These are phyloP conservation scores for Fistulinella prunicolor DNA, from an alignment of 768 basidiomycete species.

Conservation along the genomic window DNA sequence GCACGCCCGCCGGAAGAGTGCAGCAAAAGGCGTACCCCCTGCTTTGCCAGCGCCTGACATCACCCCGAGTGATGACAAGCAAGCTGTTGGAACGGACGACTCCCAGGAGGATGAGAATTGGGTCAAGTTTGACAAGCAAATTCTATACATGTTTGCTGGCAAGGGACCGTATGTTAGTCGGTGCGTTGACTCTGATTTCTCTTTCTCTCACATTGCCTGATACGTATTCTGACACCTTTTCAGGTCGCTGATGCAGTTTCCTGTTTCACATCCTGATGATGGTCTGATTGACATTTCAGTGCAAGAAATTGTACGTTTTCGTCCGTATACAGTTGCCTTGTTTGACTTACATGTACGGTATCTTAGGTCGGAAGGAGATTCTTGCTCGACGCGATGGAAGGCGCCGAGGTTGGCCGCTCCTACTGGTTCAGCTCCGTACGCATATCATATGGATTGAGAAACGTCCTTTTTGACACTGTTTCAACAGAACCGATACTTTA, in stretches of 20 bases:
- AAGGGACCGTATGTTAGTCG: conserved; percentile 74
- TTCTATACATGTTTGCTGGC: conserved; percentile 71
- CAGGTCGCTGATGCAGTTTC: conserved; percentile 81
- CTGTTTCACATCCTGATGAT: conserved; percentile 75
- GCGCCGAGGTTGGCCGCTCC: conserved; percentile 55
- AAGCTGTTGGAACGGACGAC: conserved; percentile 18
- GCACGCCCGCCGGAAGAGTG: conserved; percentile 35
- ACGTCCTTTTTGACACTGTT: conserved; percentile 5
- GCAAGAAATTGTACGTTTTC: conserved; percentile 53
- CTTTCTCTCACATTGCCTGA: not conserved
- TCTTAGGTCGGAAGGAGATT: conserved; percentile 40
- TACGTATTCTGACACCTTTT: not conserved
- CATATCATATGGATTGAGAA: not conserved
- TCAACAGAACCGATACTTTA: conserved; percentile 63
- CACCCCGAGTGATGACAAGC: conserved; percentile 10
- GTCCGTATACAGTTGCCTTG: not conserved
- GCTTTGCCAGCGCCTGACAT: conserved; percentile 12
- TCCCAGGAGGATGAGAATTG: conserved; percentile 50
- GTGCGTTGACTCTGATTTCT: conserved; percentile 32
- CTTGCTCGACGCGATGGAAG: conserved; percentile 52
- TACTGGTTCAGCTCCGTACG: conserved; percentile 64
- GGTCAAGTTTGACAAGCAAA: conserved; percentile 64
- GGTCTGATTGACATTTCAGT: conserved; percentile 71
- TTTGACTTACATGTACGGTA: conserved; percentile 1
- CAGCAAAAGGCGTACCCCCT: conserved; percentile 12